phyloP scores from a whole-genome alignment of 2,329 filamentous ascomycete species.

The Cladosporium velox region DNA sequence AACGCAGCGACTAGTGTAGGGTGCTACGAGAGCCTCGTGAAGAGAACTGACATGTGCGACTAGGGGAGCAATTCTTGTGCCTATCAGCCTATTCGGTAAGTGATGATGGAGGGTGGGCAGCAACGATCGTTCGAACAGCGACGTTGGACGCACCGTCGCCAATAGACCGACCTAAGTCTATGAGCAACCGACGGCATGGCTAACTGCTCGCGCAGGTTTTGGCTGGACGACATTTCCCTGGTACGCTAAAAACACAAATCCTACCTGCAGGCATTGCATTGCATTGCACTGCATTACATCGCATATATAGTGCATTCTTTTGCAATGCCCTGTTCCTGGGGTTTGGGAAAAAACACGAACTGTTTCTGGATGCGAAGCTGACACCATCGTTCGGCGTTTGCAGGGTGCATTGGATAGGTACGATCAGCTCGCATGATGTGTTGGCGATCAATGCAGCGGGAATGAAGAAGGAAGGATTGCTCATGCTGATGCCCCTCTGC shows the following conservation, averaged over 20 bases:
- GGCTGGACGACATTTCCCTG: constrained; percentile 76
- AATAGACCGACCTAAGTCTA: no score
- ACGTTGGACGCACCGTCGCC: constrained; percentile 7
- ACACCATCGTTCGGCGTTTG: constrained; percentile 29
- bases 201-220: constrained; percentile 55
- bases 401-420: constrained; percentile 55
- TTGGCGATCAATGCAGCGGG: constrained; percentile 20
- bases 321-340: constrained; percentile 24
- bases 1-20: constrained; percentile 2
- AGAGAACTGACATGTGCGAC: constrained; percentile 27
- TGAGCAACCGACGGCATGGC: background rate
- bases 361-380: constrained; percentile 31
- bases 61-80: constrained; percentile 72
- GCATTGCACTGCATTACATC: constrained; percentile 37
- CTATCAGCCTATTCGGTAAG: constrained; percentile 75
- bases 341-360: constrained; percentile 10
- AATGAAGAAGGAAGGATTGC: background rate
- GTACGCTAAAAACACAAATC: constrained; percentile 57
- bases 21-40: constrained; percentile 45
- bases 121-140: background rate
- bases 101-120: constrained; percentile 27
- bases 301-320: background rate
- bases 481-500: constrained; percentile 23
- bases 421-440: constrained; percentile 23
- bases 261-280: constrained; percentile 32